Evolutionary conservation across 352 stramenopile genomes (phyloP), one percentile per base, ranked within the genome.

Genomic region (Globisporangium paroecandrum): DNA sequence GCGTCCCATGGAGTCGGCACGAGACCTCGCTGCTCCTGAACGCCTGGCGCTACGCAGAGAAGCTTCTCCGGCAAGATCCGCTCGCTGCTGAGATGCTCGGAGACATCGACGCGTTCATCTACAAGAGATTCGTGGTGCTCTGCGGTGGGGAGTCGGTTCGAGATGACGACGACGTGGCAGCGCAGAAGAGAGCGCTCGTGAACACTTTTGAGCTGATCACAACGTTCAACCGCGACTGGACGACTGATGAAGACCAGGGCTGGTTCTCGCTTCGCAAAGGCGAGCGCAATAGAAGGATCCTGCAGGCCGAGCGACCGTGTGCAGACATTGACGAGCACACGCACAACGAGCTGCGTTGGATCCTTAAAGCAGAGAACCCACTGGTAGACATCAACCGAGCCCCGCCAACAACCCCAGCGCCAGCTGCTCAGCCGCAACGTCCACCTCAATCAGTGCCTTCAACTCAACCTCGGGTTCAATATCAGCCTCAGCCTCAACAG

Each of bases 191-290:
- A 9, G 49, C 47, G 29, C 47, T 66, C 32, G 47, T 51, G 29
- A 58, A 66, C 47, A 66, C 61, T 24, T 66, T 66, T 18, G 29
- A 59, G 10, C 24, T 66, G n/a, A 66, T 66, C 47, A 38, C 29
- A 3, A 49, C 47, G 32, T 66, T 66, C 32, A 55, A 66, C 49
- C 34, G 34, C 34, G 34, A 38, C 34, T 38, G 34, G 34, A 38
- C 34, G 34, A 13, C 15, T n/a, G 58, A 53, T 13, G 56, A 22
- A 27, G 25, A 27, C 25, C 22, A 59, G n/a, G 24, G 36, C 38
- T 66, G 61, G 61, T 66, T 66, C 47, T n/a, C 61, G 8, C 47
- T 66, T n/a, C 61, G 61, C 47, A 66, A 66, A 24, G 61, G 61
- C n/a, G 61, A 66, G 49, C 61, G 61, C 61, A 58, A 66, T 7